phyloP scores from a whole-genome alignment of 768 basidiomycete species.

The Mycena kentingensis region DNA sequence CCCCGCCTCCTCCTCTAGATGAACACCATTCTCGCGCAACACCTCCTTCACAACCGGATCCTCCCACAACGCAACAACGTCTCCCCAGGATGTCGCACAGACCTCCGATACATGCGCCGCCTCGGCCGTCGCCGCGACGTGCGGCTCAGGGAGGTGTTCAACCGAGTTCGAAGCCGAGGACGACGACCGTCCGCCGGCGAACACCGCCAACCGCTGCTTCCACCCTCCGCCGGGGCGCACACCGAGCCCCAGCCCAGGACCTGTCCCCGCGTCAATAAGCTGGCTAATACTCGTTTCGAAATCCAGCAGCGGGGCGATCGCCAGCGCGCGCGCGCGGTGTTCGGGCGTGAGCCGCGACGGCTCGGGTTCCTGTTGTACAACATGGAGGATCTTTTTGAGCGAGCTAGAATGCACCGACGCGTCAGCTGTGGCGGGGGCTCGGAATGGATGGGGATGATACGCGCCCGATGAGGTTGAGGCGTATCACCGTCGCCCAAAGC shows the following conservation, averaged over 20 bases:
- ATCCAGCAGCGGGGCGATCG: slow-evolving; percentile 38
- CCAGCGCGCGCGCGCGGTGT: slow-evolving; percentile 12
- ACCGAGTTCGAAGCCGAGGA: not conserved
- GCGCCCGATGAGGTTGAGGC: slow-evolving; percentile 53
- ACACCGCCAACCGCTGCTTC: slow-evolving; percentile 37
- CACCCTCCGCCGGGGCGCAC: slow-evolving; percentile 50
- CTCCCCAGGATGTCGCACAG: slow-evolving; percentile 43
- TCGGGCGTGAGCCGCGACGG: slow-evolving; percentile 13
- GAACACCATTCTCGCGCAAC: slow-evolving; percentile 40
- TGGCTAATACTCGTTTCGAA: slow-evolving; percentile 46
- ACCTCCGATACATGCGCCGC: slow-evolving; percentile 23
- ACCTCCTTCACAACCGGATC: slow-evolving; percentile 44
- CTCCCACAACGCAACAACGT: slow-evolving; percentile 53
- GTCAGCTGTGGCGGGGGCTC: not conserved
- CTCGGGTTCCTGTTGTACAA: slow-evolving; percentile 39
- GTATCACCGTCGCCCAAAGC: slow-evolving; percentile 52
- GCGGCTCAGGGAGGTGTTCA: not conserved
- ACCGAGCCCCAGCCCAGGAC: slow-evolving; percentile 29
- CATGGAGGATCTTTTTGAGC: slow-evolving; percentile 45
- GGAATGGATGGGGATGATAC: slow-evolving; percentile 2
- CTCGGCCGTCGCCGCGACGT: not conserved
- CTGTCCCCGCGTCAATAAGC: slow-evolving; percentile 34
- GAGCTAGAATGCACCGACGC: slow-evolving; percentile 31
- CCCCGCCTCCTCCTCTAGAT: slow-evolving; percentile 50
- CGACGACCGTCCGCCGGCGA: slow-evolving; percentile 3